A percentile compares a stretch with the other conserved stretches of the same genome.
These are phyloP conservation scores for Penicillium sp. DNA, from an alignment of 2,329 filamentous ascomycete species.

Conservation along the genomic window DNA sequence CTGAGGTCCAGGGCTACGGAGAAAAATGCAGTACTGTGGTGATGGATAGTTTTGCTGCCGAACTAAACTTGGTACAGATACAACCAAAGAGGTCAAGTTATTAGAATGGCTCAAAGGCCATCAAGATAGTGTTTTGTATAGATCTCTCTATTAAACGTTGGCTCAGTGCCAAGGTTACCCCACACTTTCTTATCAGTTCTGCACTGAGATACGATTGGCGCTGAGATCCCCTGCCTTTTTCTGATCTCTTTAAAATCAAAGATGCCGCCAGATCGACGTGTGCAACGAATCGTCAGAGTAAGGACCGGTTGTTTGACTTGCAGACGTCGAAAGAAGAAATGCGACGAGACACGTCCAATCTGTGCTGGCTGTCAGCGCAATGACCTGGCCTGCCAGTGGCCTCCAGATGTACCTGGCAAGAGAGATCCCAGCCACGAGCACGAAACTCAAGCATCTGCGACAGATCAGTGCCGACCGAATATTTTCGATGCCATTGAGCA, in stretches of 20 bases:
- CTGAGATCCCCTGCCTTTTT: constrained; percentile 4
- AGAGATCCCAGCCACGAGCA: constrained; percentile 7
- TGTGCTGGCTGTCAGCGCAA: constrained; percentile 32
- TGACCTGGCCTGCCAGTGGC: constrained; percentile 30
- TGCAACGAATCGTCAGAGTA: constrained; percentile 31
- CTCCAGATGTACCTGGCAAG: constrained; percentile 17
- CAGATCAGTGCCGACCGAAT: constrained; percentile 6
- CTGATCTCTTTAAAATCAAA: not conserved
- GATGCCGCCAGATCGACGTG: constrained; percentile 21
- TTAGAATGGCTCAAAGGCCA: not conserved
- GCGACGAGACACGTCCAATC: constrained; percentile 34
- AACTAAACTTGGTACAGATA: not conserved
- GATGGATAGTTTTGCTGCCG: not conserved
- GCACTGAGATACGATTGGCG: not conserved
- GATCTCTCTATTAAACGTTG: no score
- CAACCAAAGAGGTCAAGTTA: not conserved
- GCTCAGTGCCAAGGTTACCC: constrained; percentile 1
- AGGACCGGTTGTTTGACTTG: constrained; percentile 35
- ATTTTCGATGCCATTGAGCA: constrained; percentile 6
- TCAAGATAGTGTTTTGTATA: not conserved
- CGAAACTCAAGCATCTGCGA: not conserved
- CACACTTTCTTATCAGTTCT: constrained; percentile 7
- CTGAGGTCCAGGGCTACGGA: constrained; percentile 18
- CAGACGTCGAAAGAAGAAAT: constrained; percentile 35
- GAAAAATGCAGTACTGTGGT: constrained; percentile 16